These are phyloP conservation scores for Blastobotrys parvus DNA, from an alignment of 805 yeast species.

Conservation along the genomic window DNA sequence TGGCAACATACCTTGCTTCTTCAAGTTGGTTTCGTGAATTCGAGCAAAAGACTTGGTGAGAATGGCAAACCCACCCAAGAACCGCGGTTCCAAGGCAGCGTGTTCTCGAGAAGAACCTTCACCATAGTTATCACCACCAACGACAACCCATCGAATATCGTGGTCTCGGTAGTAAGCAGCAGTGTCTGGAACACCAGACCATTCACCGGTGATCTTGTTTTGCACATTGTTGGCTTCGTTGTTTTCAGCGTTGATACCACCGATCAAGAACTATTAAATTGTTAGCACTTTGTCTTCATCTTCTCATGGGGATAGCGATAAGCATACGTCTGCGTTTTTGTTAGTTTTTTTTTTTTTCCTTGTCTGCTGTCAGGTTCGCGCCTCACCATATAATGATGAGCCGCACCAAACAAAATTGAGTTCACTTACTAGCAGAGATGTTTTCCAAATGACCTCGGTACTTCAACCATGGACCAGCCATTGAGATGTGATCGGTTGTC, in stretches of 20 bases:
- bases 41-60: slow-evolving; percentile 97
- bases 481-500: slow-evolving; percentile 98
- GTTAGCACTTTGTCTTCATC: too few species aligned
- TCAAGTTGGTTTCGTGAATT: slow-evolving; percentile 98
- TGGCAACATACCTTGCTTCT: slow-evolving; percentile 98
- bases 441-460: slow-evolving; percentile 99
- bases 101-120: slow-evolving; percentile 99
- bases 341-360: too few species aligned
- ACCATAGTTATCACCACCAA: slow-evolving; percentile 98
- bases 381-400: too few species aligned
- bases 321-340: too few species aligned
- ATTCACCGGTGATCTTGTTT: slow-evolving; percentile 87
- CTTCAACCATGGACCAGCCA: slow-evolving; percentile 99
- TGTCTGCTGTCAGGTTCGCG: too few species aligned
- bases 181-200: slow-evolving; percentile 93
- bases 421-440: slow-evolving; percentile 96
- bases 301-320: too few species aligned
- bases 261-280: too few species aligned
- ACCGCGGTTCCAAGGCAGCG: slow-evolving; percentile 99
- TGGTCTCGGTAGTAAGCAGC: slow-evolving; percentile 91
- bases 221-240: slow-evolving; percentile 86
- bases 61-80: slow-evolving; percentile 96
- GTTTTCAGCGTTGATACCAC: slow-evolving; percentile 96
- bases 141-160: slow-evolving; percentile 92
- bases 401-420: too few species aligned